Conservation (phyloP, 352 stramenopile species). For the Sclerospora graminicola region DNA sequence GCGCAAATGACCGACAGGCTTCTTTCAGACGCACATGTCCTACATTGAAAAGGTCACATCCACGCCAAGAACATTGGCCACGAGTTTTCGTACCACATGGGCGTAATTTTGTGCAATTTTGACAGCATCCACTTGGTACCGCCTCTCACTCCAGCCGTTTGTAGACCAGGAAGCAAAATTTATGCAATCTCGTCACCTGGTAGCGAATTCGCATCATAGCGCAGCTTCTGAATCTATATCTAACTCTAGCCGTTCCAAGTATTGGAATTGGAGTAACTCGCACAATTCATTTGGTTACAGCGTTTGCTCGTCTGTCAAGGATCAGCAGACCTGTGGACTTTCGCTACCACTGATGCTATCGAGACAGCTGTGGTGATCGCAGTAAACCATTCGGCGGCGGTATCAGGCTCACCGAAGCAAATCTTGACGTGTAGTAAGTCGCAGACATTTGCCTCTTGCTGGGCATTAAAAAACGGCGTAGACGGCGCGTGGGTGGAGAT, state of each 20-base stretch:
- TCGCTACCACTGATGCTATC: conserved; percentile 64
- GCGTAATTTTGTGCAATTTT: conserved; percentile 57
- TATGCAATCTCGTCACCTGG: conserved; percentile 15
- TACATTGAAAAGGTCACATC: conserved; percentile 68
- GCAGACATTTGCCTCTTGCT: conserved; percentile 71
- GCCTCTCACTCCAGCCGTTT: conserved; percentile 39
- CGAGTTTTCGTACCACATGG: conserved; percentile 55
- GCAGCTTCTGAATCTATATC: conserved; percentile 9
- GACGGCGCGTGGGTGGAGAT: conserved; percentile 43
- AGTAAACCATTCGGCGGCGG: conserved; percentile 37
- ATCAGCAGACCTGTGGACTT: conserved; percentile 71
- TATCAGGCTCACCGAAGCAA: conserved; percentile 69
- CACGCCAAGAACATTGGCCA: conserved; percentile 48
- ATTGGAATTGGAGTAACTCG: conserved; percentile 64
- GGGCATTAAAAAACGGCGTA: conserved; percentile 31
- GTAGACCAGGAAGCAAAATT: conserved; percentile 48
- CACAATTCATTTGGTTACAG: conserved; percentile 52
- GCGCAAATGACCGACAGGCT: conserved; percentile 16
- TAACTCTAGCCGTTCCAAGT: conserved; percentile 12
- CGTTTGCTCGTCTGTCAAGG: conserved; percentile 71
- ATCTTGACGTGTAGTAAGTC: conserved; percentile 60
- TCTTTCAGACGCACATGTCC: conserved; percentile 55
- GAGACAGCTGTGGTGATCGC: conserved; percentile 65
- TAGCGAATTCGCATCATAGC: conserved; percentile 8
- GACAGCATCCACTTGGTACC: conserved; percentile 21